A percentile compares a stretch with the other conserved stretches of the same genome.
These are phyloP conservation scores for Neofusicoccum sp. DNA, from an alignment of 2,329 filamentous ascomycete genomes.

Conservation along the genomic window DNA sequence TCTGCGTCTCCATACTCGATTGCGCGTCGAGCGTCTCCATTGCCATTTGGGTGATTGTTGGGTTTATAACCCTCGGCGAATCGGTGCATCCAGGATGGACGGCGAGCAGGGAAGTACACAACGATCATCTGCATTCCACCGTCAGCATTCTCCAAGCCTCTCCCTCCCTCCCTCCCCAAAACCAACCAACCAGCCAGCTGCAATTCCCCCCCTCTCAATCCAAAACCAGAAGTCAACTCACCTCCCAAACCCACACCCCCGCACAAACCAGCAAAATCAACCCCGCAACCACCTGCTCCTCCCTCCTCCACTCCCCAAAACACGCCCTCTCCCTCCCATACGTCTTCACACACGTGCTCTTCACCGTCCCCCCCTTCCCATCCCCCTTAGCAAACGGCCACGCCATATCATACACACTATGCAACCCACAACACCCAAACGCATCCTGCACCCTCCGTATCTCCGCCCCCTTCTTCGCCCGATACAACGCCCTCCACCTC, in stretches of 20 bases:
- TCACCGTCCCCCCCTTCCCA: slow-evolving; percentile 21
- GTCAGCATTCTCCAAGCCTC: neutral
- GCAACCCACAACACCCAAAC: slow-evolving; percentile 63
- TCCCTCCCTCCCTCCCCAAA: neutral
- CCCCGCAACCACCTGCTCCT: slow-evolving; percentile 50
- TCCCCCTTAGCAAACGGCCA: slow-evolving; percentile 53
- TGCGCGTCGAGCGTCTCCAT: neutral
- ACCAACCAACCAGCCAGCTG: neutral
- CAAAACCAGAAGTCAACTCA: slow-evolving; percentile 25
- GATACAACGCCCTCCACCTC: slow-evolving; percentile 54
- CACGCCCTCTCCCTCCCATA: slow-evolving; percentile 50
- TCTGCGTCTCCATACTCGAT: neutral
- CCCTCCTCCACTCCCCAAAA: slow-evolving; percentile 50
- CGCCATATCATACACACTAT: slow-evolving; percentile 52
- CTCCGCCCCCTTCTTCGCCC: slow-evolving; percentile 43
- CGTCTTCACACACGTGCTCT: slow-evolving; percentile 41
- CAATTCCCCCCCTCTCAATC: neutral
- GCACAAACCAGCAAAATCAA: slow-evolving; percentile 54
- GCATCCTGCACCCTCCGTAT: slow-evolving; percentile 61
- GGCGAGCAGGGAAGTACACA: neutral
- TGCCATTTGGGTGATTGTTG: neutral
- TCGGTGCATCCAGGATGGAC: neutral
- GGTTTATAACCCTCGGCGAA: neutral
- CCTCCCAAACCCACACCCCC: slow-evolving; percentile 57
- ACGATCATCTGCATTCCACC: neutral